Conservation (phyloP, 2,329 filamentous ascomycete species). For the Pseudodiploospora longispora region DNA sequence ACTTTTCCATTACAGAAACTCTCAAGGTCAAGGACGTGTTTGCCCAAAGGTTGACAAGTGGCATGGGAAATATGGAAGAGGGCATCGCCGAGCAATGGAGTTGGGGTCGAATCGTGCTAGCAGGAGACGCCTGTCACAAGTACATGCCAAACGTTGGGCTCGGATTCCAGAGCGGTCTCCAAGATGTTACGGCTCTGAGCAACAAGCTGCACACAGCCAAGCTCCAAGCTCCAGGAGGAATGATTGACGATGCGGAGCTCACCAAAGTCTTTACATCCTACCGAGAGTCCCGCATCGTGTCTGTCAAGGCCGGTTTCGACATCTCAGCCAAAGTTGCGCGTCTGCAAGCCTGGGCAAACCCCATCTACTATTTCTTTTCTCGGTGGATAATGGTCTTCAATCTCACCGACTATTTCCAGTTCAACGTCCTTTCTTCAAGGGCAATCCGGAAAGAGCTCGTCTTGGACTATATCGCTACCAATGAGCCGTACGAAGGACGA, state of each 20-base stretch:
- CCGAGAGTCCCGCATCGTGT: slow-evolving; percentile 9
- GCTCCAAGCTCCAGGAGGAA: background rate
- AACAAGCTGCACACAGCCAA: slow-evolving; percentile 16
- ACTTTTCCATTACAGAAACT: slow-evolving; percentile 13
- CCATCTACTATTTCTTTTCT: slow-evolving; percentile 15
- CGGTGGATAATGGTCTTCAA: slow-evolving; percentile 2
- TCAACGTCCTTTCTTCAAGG: too few relatives aligned
- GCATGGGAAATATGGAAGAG: slow-evolving; percentile 28
- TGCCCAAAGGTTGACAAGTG: slow-evolving; percentile 13
- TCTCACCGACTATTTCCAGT: too few relatives aligned
- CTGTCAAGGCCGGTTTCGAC: slow-evolving; percentile 9
- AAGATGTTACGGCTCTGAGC: slow-evolving; percentile 21
- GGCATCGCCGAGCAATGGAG: slow-evolving; percentile 28
- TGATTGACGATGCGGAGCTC: background rate
- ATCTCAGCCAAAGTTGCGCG: slow-evolving; percentile 13
- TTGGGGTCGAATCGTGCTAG: slow-evolving; percentile 25
- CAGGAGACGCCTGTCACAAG: slow-evolving; percentile 30
- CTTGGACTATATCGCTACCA: too few relatives aligned
- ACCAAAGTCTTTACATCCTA: slow-evolving; percentile 13
- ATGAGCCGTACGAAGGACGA: too few relatives aligned
- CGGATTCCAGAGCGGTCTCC: slow-evolving; percentile 27
- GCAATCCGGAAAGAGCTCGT: too few relatives aligned
- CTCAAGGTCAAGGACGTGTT: slow-evolving; percentile 25
- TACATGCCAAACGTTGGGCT: slow-evolving; percentile 27
- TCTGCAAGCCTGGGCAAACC: slow-evolving; percentile 19